Percentiles rank a stretch among this genome's conserved stretches.
Evolutionary conservation across 306 rosid genomes (phyloP).

Genomic region (Datisca glomerata): DNA sequence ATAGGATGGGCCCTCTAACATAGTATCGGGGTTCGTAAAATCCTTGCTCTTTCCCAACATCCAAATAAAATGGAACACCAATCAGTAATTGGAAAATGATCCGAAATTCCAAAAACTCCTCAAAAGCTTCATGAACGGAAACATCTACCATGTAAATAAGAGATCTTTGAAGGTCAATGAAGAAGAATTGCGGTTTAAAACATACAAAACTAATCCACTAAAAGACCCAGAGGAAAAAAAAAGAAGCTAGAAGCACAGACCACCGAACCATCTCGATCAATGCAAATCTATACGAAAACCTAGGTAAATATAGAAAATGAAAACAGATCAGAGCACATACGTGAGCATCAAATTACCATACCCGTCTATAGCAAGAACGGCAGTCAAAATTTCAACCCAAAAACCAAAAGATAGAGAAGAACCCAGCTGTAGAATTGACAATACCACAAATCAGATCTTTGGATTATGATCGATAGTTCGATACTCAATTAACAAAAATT

Average conservation of each 20-base stretch:
- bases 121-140: neutral
- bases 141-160: neutral
- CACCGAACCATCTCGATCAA: slow-evolving; percentile 5
- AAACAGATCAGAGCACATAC: slow-evolving; percentile 12
- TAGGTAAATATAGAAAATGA: slow-evolving; percentile 20
- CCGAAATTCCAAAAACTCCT: neutral
- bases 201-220: neutral
- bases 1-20: slow-evolving; percentile 53
- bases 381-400: slow-evolving; percentile 6
- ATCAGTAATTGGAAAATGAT: slow-evolving; percentile 7
- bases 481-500: neutral
- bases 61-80: slow-evolving; percentile 16
- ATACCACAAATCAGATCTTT: slow-evolving; percentile 9
- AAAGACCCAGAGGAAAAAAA: neutral
- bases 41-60: slow-evolving; percentile 11
- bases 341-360: neutral
- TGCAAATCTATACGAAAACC: slow-evolving; percentile 5
- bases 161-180: slow-evolving; percentile 6
- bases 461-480: neutral
- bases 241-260: neutral
- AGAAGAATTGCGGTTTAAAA: neutral
- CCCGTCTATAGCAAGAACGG: slow-evolving; percentile 7
- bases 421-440: slow-evolving; percentile 3
- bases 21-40: slow-evolving; percentile 13
- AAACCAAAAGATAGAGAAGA: neutral